A percentile compares a stretch with the other conserved stretches of the same genome.
Conservation (phyloP, 305 asterid species). For the Galium porrigens region DNA sequence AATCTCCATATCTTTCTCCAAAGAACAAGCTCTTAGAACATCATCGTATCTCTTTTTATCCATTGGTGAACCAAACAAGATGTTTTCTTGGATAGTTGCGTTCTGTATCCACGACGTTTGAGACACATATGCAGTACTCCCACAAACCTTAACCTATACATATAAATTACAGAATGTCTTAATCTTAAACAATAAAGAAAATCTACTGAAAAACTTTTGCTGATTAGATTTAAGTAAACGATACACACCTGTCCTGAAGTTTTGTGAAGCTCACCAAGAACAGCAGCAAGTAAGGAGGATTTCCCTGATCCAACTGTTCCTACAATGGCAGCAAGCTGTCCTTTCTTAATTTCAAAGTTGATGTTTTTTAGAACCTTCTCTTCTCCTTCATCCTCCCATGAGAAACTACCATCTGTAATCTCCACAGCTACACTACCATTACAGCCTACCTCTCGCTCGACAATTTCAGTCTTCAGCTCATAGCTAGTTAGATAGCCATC, state of each 20-base stretch:
- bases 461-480: slow-evolving; percentile 30
- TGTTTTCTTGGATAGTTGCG: slow-evolving; percentile 55
- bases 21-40: slow-evolving; percentile 37
- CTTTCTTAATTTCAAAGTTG: slow-evolving; percentile 21
- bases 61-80: slow-evolving; percentile 53
- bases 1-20: slow-evolving; percentile 61
- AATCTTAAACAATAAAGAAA: too few species aligned
- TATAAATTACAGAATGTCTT: background rate
- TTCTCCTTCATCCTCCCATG: slow-evolving; percentile 24
- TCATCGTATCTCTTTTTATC: slow-evolving; percentile 34
- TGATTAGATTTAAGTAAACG: background rate
- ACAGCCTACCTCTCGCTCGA: slow-evolving; percentile 33
- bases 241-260: slow-evolving; percentile 18
- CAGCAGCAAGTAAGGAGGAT: slow-evolving; percentile 23
- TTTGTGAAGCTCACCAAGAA: slow-evolving; percentile 26
- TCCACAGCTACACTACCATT: slow-evolving; percentile 12
- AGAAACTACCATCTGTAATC: slow-evolving; percentile 19
- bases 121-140: slow-evolving; percentile 54
- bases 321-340: slow-evolving; percentile 28
- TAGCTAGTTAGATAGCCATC: slow-evolving; percentile 36
- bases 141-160: slow-evolving; percentile 25
- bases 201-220: background rate
- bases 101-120: slow-evolving; percentile 64
- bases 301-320: slow-evolving; percentile 31
- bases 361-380: slow-evolving; percentile 14